Evolutionary conservation across 257 asterid species (phyloP), one percentile per base, ranked within the genome.

Genomic region (Rehmannia glutinosa): DNA sequence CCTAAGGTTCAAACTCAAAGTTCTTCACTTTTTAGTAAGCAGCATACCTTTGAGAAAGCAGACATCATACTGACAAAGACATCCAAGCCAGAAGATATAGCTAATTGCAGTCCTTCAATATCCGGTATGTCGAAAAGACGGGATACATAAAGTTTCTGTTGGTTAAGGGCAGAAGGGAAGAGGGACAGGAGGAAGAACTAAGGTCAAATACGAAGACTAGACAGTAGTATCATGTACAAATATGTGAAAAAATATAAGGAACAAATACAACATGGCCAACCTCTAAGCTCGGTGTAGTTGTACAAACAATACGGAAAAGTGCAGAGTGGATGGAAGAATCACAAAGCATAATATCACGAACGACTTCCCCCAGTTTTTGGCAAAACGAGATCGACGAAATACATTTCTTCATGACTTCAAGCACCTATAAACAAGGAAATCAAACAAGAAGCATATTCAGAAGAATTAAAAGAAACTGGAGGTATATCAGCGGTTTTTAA

Each of bases 291-390:
- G 81, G 81, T 19, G 91, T 39, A 73, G 96, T 91, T 3, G 82
- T 85, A 71, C 96, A 94, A 77, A 91, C 94, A 81, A 94, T 83
- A 66, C 88, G 96, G 66, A 82, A 85, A 69, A 94, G 85, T 21
- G 83, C 79, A 66, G 82, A 78, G 85, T 90, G 97, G 71, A 94
- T 70, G 68, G 97, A 94, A 71, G 95, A 82, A 81, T 94, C 97
- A 75, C 66, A 69, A 68, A 88, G 81, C 78, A 90, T 67, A 57
- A 86, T 78, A 82, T 84, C 88, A 64, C 73, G 77, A 78, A 86
- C 77, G 62, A 73, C 73, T 63, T 78, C 82, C 50, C 96, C 91
- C 77, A 86, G 75, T 75, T 79, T 84, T 57, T 57, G 85, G 71
- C 71, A 41, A 78, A 64, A 69, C 23, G 96, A 72, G 66, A 78